Evolutionary conservation across 208 protist genomes (phyloP).

Genomic region (Leishmania tarentolae): DNA sequence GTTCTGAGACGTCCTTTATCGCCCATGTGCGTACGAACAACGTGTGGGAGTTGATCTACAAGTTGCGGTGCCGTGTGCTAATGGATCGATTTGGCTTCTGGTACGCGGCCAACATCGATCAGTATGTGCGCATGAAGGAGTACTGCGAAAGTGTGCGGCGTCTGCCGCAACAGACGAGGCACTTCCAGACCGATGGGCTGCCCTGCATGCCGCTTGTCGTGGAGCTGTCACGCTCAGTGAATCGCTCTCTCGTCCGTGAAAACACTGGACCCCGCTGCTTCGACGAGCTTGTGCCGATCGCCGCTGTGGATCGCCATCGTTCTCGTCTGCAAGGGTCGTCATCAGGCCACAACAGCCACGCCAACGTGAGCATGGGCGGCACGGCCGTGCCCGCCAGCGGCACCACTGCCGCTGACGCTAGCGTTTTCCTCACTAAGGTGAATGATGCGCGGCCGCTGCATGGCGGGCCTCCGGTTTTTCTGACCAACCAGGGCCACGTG

Average conservation of each 20-base stretch:
- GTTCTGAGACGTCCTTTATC: constrained; percentile 80
- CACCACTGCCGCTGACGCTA: background rate
- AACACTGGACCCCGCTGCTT: constrained; percentile 45
- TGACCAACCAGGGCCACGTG: constrained; percentile 5
- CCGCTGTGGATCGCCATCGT: constrained; percentile 60
- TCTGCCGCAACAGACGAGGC: constrained; percentile 72
- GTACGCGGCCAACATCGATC: constrained; percentile 58
- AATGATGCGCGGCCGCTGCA: background rate
- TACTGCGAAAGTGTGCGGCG: constrained; percentile 76
- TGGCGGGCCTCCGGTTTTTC: background rate
- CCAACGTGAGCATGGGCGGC: background rate
- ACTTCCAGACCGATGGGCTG: constrained; percentile 71
- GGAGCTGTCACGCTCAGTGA: constrained; percentile 55
- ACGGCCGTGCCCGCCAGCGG: background rate
- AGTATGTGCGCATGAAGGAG: constrained; percentile 72
- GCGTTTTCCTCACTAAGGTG: background rate
- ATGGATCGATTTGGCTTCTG: constrained; percentile 86
- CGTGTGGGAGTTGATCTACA: constrained; percentile 60
- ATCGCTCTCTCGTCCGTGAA: constrained; percentile 26
- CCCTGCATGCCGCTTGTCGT: constrained; percentile 87
- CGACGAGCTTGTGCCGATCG: constrained; percentile 65
- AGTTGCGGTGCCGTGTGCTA: constrained; percentile 74
- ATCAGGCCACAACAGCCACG: background rate
- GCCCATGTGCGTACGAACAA: constrained; percentile 49
- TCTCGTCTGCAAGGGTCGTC: constrained; percentile 8